These are phyloP conservation scores for Brassica hybrid DNA, from an alignment of 441 rosid species.

Conservation along the genomic window DNA sequence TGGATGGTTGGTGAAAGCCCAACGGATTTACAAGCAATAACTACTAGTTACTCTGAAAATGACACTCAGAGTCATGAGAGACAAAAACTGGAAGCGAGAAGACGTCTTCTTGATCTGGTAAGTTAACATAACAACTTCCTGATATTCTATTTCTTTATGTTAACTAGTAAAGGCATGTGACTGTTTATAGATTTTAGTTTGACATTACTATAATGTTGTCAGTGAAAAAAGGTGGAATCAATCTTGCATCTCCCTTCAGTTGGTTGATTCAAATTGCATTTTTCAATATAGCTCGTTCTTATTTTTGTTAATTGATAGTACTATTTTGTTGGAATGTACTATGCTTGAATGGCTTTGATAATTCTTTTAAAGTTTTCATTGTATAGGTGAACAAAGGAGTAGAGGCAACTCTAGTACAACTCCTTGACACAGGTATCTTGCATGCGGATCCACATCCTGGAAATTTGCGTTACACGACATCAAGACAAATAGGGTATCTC, in stretches of 20 bases:
- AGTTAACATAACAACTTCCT: slow-evolving; percentile 34
- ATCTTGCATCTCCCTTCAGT: slow-evolving; percentile 25
- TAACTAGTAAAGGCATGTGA: neutral
- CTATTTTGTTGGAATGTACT: slow-evolving; percentile 10
- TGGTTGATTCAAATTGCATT: slow-evolving; percentile 21
- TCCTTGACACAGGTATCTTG: slow-evolving; percentile 92
- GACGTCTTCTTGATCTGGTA: slow-evolving; percentile 85
- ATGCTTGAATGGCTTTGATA: slow-evolving; percentile 12
- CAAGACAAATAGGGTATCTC: slow-evolving; percentile 86
- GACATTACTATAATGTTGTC: slow-evolving; percentile 3
- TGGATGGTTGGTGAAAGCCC: slow-evolving; percentile 97
- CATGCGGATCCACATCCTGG: slow-evolving; percentile 99
- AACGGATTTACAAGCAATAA: slow-evolving; percentile 63
- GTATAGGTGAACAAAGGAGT: slow-evolving; percentile 89
- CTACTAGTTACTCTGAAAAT: slow-evolving; percentile 49
- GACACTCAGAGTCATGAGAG: slow-evolving; percentile 53
- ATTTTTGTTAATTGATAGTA: slow-evolving; percentile 9
- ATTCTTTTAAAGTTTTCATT: slow-evolving; percentile 23
- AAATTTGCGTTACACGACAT: slow-evolving; percentile 82
- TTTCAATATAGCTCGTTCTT: slow-evolving; percentile 6
- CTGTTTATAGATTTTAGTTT: slow-evolving; percentile 8
- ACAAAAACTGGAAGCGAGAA: slow-evolving; percentile 69
- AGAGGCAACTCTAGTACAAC: slow-evolving; percentile 90
- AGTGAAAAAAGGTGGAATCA: slow-evolving; percentile 7
- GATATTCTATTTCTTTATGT: neutral